Evolutionary conservation across 371 early-diverging fungal species (phyloP).

Genomic region (Smittium mucronatum): DNA sequence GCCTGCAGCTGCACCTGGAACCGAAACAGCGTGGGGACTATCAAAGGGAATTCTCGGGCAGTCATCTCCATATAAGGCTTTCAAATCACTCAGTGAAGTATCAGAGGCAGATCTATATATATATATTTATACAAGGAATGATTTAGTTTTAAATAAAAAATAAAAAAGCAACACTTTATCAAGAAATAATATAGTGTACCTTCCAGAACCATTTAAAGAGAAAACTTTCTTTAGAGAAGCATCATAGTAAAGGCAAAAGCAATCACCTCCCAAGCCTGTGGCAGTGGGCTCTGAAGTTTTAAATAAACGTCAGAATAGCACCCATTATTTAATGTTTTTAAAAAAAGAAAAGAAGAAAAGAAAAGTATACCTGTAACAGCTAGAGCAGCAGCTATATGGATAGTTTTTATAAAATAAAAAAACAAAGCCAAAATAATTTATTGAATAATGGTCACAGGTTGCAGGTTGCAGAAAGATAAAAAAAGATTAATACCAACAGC

Average conservation of each 20-base stretch:
- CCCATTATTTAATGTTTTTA: too few species aligned
- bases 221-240: conserved; percentile 42
- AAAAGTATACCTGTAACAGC: conserved; percentile 20
- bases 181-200: conserved; percentile 14
- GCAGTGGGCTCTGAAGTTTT: conserved; percentile 65
- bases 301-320: too few species aligned
- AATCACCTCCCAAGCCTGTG: conserved; percentile 88
- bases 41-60: conserved; percentile 32
- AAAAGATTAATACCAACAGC: too few species aligned
- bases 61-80: conserved; percentile 21
- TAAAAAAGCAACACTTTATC: background rate
- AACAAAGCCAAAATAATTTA: background rate
- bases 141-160: conserved; percentile 8
- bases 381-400: conserved; percentile 21
- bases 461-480: too few species aligned
- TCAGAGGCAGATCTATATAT: conserved; percentile 38
- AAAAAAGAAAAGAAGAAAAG: conserved; percentile 5
- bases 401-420: too few species aligned
- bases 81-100: conserved; percentile 39
- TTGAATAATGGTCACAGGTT: too few species aligned
- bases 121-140: conserved; percentile 20
- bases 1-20: conserved; percentile 76
- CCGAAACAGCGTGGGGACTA: conserved; percentile 50
- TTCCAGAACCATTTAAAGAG: conserved; percentile 63
- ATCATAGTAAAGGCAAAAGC: conserved; percentile 69